A percentile compares a stretch with the other conserved stretches of the same genome.
These are phyloP conservation scores for Kuraishia hungarica DNA, from an alignment of 805 yeast species.

Conservation along the genomic window DNA sequence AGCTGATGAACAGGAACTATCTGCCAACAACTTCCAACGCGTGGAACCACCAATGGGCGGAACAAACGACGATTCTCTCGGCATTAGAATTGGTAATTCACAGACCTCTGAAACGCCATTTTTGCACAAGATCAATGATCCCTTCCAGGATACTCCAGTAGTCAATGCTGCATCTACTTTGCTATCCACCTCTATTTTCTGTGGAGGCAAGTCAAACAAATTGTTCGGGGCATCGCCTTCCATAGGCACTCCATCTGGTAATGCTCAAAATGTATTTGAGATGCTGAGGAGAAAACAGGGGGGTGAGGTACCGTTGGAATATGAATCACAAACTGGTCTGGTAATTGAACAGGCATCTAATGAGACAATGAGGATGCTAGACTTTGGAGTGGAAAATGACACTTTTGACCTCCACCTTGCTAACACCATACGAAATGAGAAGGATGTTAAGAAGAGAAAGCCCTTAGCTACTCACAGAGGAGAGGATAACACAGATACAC, in stretches of 20 bases:
- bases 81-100: neutral
- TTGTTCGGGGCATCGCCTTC: neutral
- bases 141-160: conserved; percentile 24
- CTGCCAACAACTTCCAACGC: neutral
- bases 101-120: conserved; percentile 14
- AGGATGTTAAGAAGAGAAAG: too few relatives aligned
- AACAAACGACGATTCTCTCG: neutral
- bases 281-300: neutral
- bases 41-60: neutral
- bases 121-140: conserved; percentile 24
- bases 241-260: neutral
- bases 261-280: neutral
- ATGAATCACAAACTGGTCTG: conserved; percentile 1
- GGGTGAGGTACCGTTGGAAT: conserved; percentile 3
- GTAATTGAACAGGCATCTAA: neutral
- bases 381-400: neutral
- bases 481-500: neutral
- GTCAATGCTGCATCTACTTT: neutral
- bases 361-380: neutral
- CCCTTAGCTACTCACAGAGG: neutral
- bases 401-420: conserved; percentile 1
- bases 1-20: neutral
- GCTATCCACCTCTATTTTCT: neutral
- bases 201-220: neutral
- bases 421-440: neutral